These are phyloP conservation scores for Cladosporium sp. DNA, from an alignment of 2,329 filamentous ascomycete genomes.

Conservation along the genomic window DNA sequence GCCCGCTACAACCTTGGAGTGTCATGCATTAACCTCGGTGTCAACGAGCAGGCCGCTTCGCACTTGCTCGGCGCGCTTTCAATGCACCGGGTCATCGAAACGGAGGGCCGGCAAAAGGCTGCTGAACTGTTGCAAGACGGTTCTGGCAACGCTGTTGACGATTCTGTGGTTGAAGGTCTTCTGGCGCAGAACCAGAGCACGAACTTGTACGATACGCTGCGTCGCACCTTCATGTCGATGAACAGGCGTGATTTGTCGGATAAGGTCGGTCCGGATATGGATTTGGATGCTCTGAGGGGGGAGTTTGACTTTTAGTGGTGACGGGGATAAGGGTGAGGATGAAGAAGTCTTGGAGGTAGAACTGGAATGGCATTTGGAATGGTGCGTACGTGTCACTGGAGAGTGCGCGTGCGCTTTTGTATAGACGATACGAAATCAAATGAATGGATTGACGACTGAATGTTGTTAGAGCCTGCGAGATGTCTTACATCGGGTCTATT, in stretches of 20 bases:
- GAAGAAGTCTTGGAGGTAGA: no score
- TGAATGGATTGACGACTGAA: no score
- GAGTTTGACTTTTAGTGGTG: conserved; percentile 75
- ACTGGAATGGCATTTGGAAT: no score
- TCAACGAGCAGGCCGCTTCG: conserved; percentile 85
- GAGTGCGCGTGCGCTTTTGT: no score
- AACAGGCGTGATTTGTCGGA: conserved; percentile 81
- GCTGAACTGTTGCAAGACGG: conserved; percentile 70
- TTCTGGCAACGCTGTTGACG: conserved; percentile 49
- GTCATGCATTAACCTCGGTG: conserved; percentile 95
- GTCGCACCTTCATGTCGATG: conserved; percentile 97
- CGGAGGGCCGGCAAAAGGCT: conserved; percentile 76
- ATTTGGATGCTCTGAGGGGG: conserved; percentile 80
- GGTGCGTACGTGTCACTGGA: no score
- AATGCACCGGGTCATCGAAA: conserved; percentile 93
- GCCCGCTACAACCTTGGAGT: conserved; percentile 96
- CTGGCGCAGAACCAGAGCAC: conserved; percentile 94
- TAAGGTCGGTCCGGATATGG: conserved; percentile 81
- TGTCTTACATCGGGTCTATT: no score
- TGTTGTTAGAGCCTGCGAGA: no score
- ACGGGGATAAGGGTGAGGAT: no score
- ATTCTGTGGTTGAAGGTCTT: conserved; percentile 78
- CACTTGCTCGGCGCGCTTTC: conserved; percentile 87
- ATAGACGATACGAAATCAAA: no score
- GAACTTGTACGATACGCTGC: conserved; percentile 90